phyloP scores from a whole-genome alignment of 805 yeast species.

The Cyberlindnera meyerae region DNA sequence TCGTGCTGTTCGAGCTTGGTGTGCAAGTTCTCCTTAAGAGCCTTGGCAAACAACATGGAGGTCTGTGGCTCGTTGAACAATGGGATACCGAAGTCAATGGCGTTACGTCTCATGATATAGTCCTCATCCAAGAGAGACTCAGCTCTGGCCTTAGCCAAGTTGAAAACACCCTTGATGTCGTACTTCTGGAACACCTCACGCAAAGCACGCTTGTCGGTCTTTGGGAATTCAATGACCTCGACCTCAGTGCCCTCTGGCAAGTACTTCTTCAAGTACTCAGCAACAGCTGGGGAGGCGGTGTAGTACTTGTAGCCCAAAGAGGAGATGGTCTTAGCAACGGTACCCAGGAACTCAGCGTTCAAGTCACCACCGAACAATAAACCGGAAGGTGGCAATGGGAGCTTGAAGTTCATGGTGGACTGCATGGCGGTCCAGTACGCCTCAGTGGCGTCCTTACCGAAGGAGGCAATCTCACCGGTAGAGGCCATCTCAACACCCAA shows the following conservation, averaged over 20 bases:
- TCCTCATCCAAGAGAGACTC: conserved; percentile 80
- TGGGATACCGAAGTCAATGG: conserved; percentile 96
- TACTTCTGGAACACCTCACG: conserved; percentile 89
- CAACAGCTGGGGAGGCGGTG: conserved; percentile 70
- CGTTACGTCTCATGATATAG: conserved; percentile 98
- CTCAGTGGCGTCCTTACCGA: conserved; percentile 78
- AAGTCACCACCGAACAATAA: conserved; percentile 93
- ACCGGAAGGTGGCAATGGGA: conserved; percentile 89
- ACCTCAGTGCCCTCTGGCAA: conserved; percentile 33
- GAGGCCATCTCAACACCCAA: conserved; percentile 99
- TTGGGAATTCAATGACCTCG: conserved; percentile 82
- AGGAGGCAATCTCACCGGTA: conserved; percentile 98
- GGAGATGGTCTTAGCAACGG: conserved; percentile 64
- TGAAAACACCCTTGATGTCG: conserved; percentile 83
- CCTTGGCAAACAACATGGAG: conserved; percentile 77
- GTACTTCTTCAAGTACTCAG: conserved; percentile 55
- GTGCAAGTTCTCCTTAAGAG: conserved; percentile 67
- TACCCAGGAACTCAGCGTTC: conserved; percentile 60
- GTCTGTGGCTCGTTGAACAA: conserved; percentile 96
- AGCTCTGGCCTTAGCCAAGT: conserved; percentile 88
- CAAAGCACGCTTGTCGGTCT: conserved; percentile 85
- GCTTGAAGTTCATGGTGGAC: conserved; percentile 93
- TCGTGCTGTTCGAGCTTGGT: conserved; percentile 46
- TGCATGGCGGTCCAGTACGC: conserved; percentile 98
- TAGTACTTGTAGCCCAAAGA: conserved; percentile 78